Evolutionary conservation across 2,329 filamentous ascomycete genomes (phyloP).

Genomic region (Cladorrhinum sp.): DNA sequence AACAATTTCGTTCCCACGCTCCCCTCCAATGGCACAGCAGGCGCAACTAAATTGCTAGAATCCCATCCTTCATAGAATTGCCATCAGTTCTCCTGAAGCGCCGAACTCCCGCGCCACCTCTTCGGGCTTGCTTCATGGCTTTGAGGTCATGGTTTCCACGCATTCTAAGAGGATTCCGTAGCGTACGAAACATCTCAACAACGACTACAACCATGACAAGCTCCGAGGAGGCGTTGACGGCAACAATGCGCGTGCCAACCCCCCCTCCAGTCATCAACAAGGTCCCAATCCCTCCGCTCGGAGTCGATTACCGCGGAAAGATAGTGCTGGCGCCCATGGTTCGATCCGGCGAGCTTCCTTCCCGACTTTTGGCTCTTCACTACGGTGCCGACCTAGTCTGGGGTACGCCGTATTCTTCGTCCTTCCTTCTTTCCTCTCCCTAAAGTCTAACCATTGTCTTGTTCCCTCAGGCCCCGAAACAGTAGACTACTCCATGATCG

Average conservation of each 20-base stretch:
- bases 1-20: not conserved
- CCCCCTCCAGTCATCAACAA: constrained; percentile 33
- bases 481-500: constrained; percentile 87
- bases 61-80: too few relatives aligned
- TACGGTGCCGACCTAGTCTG: constrained; percentile 97
- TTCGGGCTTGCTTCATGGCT: not conserved
- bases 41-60: too few relatives aligned
- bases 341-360: constrained; percentile 91
- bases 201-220: not conserved
- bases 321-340: constrained; percentile 97
- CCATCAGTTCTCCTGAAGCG: not conserved
- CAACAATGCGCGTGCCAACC: too few relatives aligned
- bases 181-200: not conserved
- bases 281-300: constrained; percentile 81
- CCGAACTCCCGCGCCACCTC: not conserved
- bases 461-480: constrained; percentile 75
- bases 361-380: constrained; percentile 80
- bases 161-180: not conserved
- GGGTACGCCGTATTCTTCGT: constrained; percentile 55
- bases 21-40: not conserved
- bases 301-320: constrained; percentile 91
- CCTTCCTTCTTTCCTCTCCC: not conserved
- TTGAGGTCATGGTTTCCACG: not conserved
- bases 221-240: not conserved
- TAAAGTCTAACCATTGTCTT: not conserved